A percentile compares a stretch with the other conserved stretches of the same genome.
These are phyloP conservation scores for Tribonema minus DNA, from an alignment of 108 stramenopile species.

Conservation along the genomic window DNA sequence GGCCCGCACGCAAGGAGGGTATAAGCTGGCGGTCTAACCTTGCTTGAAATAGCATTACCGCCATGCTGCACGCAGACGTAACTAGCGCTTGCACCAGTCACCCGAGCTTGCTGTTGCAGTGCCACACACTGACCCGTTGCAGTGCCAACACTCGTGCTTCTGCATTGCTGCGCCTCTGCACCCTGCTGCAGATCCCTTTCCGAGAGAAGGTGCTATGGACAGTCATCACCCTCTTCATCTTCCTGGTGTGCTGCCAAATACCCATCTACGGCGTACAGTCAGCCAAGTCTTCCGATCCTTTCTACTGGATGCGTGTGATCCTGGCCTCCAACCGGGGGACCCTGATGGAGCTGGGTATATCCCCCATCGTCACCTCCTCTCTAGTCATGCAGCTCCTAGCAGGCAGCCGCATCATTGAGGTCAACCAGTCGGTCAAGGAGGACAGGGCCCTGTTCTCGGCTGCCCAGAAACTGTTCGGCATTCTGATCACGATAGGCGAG, in stretches of 20 bases:
- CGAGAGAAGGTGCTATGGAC: slow-evolving; percentile 98
- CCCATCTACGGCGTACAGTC: slow-evolving; percentile 96
- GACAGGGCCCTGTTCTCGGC: slow-evolving; percentile 92
- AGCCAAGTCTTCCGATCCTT: slow-evolving; percentile 96
- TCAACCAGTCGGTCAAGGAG: slow-evolving; percentile 96
- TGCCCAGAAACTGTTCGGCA: slow-evolving; percentile 99
- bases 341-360: slow-evolving; percentile 99
- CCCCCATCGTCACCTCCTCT: slow-evolving; percentile 64
- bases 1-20: neutral
- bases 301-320: slow-evolving; percentile 99
- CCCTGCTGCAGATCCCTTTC: slow-evolving; percentile 64
- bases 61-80: neutral
- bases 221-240: slow-evolving; percentile 96
- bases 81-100: neutral
- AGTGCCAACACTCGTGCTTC: neutral
- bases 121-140: neutral
- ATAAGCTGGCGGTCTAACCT: neutral
- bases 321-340: slow-evolving; percentile 98
- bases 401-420: slow-evolving; percentile 92
- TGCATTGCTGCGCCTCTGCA: neutral
- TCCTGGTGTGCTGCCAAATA: slow-evolving; percentile 98
- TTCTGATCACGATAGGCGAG: slow-evolving; percentile 96
- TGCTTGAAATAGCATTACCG: neutral
- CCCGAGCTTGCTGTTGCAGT: neutral
- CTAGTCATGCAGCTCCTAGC: slow-evolving; percentile 58